phyloP scores from a whole-genome alignment of 495 filamentous ascomycete species.

The Sabuloglossum arenarium region DNA sequence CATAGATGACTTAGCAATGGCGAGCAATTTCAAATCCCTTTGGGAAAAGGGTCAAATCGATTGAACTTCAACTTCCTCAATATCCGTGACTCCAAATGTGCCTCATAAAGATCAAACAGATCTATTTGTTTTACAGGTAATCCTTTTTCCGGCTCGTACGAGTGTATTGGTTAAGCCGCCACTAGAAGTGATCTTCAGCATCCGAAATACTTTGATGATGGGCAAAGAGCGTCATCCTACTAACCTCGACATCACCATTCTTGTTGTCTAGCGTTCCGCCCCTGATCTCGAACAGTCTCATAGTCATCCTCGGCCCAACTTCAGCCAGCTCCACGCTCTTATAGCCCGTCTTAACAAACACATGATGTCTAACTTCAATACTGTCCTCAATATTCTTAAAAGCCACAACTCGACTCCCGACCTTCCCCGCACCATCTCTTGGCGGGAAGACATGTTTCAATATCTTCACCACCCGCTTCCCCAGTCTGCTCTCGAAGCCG shows the following conservation, averaged over 20 bases:
- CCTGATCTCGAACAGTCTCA: constrained; percentile 86
- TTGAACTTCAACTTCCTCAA: not conserved
- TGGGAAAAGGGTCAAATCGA: not conserved
- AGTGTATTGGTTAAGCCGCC: constrained; percentile 87
- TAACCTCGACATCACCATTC: constrained; percentile 66
- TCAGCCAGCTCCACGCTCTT: constrained; percentile 83
- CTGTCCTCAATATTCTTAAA: constrained; percentile 92
- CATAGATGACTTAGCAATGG: not conserved
- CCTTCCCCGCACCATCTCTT: constrained; percentile 49
- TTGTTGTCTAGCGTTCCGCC: constrained; percentile 89
- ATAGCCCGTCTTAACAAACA: constrained; percentile 68
- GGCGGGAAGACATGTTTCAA: constrained; percentile 92
- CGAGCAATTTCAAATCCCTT: not conserved
- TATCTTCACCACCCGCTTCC: constrained; percentile 67
- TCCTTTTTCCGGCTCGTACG: constrained; percentile 84
- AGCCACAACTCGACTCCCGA: constrained; percentile 76
- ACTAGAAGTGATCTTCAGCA: constrained; percentile 16
- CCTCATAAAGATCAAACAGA: not conserved
- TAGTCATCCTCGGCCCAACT: constrained; percentile 89
- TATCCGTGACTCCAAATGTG: not conserved
- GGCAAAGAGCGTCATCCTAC: not conserved
- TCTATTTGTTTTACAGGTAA: constrained; percentile 34
- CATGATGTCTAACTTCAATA: constrained; percentile 70
- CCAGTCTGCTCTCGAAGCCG: constrained; percentile 69
- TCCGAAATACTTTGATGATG: not conserved